Evolutionary conservation across 345 rosid genomes (phyloP).

Genomic region (Heritiera littoralis): DNA sequence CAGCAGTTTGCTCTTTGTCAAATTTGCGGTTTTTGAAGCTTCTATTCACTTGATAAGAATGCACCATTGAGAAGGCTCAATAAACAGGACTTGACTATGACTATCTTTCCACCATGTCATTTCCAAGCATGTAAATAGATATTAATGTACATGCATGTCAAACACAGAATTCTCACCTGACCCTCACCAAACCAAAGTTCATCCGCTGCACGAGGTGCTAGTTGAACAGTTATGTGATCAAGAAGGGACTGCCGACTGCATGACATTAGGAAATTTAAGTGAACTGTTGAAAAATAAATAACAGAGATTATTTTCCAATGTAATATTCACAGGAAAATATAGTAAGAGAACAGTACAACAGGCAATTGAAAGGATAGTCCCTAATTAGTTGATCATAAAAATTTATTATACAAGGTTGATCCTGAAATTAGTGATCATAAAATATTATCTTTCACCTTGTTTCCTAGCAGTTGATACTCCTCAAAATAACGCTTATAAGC

Average conservation of each 20-base stretch:
- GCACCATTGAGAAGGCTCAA: not conserved
- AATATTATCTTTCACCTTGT: not conserved
- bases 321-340: not conserved
- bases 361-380: not conserved
- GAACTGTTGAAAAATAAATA: not conserved
- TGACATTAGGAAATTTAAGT: constrained; percentile 15
- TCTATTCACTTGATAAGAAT: not conserved
- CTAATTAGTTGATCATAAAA: not conserved
- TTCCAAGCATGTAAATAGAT: not conserved
- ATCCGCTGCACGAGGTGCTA: constrained; percentile 98
- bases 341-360: not conserved
- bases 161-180: constrained; percentile 55
- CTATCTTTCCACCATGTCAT: constrained; percentile 2
- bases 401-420: not conserved
- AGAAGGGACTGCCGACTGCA: constrained; percentile 85
- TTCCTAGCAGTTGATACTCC: not conserved
- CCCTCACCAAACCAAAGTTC: constrained; percentile 84
- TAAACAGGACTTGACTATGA: not conserved
- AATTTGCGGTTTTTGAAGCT: not conserved
- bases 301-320: not conserved
- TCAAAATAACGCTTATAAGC: constrained; percentile 1
- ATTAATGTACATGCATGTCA: not conserved
- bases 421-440: not conserved
- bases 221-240: constrained; percentile 92
- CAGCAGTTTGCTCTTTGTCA: not conserved